Evolutionary conservation across 805 yeast genomes (phyloP), one percentile per base, ranked within the genome.

Genomic region (Schwanniomyces yamadae): DNA sequence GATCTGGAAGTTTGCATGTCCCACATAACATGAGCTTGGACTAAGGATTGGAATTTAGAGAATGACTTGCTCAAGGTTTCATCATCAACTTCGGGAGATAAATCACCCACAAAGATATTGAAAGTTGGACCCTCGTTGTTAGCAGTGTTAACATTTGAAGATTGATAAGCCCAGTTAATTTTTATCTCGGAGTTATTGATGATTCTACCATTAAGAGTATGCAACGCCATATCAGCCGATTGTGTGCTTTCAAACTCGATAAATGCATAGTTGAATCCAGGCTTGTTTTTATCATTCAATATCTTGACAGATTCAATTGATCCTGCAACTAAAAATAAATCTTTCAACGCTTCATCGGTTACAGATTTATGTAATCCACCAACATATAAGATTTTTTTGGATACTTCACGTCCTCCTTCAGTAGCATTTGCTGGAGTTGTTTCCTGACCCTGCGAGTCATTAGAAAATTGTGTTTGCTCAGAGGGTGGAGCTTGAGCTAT

Each of bases 1-100:
- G 95, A 86, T 55, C 95, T 73, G 28, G 95, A 93, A 17, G 93
- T 83, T 57, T 85, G 90, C 95, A 87, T 86, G 57, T 89, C 96
- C 96, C 96, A 88, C 96, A 88, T 89, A 21, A 88, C 96, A 49
- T 88, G 89, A 9, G 95, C 96, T 57, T 85, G 93, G 31, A 77
- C 65, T 50, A 84, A 66, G 1, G 88, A 74, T 12, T 69, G 66
- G 57, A 75, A 84, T 37, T 68, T 65, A 4, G 66, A 48, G 54
- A 88, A 88, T 9, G 83, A 69, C 28, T 59, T 62, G 34, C 69
- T 69, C 43, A 88, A 71, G 12, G 77, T 55, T 46, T 84, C 95
- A 60, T 89, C 96, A 54, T 84, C 81, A 23, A 89, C 82, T 50
- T 89, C 95, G 6, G 83, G 71, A 25, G 87, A 78, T 48, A 88